These are phyloP conservation scores for Leptographium galeiforme DNA, from an alignment of 2,329 filamentous ascomycete species.

Conservation along the genomic window DNA sequence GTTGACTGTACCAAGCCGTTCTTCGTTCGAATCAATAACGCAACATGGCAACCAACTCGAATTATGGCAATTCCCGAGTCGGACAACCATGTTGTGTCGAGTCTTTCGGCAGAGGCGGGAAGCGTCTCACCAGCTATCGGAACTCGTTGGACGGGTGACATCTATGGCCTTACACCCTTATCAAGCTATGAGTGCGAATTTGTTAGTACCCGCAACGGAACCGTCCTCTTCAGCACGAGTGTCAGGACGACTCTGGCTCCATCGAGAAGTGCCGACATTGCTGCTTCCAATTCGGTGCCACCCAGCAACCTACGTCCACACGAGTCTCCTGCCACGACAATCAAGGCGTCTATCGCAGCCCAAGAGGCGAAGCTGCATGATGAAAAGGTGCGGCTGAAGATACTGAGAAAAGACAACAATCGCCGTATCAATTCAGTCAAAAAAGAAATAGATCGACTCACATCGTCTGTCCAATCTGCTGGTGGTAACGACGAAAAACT, in stretches of 20 bases:
- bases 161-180: constrained; percentile 55
- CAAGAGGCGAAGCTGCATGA: constrained; percentile 59
- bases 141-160: constrained; percentile 55
- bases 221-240: constrained; percentile 57
- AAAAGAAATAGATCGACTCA: constrained; percentile 61
- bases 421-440: constrained; percentile 51
- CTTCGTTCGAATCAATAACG: constrained; percentile 66
- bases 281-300: constrained; percentile 15
- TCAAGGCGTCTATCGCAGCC: constrained; percentile 62
- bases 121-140: constrained; percentile 14
- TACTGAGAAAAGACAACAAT: constrained; percentile 62
- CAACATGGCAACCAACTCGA: constrained; percentile 64
- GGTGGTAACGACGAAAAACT: constrained; percentile 66
- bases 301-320: constrained; percentile 48
- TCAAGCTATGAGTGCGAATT: constrained; percentile 73
- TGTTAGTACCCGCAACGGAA: constrained; percentile 51
- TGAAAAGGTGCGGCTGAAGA: constrained; percentile 55
- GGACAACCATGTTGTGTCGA: constrained; percentile 8
- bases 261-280: constrained; percentile 16
- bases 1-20: constrained; percentile 63
- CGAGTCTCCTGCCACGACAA: constrained; percentile 62
- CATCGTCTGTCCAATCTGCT: constrained; percentile 50
- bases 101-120: neutral
- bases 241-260: constrained; percentile 50
- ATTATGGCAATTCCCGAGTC: constrained; percentile 38